A percentile compares a stretch with the other conserved stretches of the same genome.
Evolutionary conservation across 1,284 basidiomycete genomes (phyloP).

Genomic region (Rhodofomes roseus): DNA sequence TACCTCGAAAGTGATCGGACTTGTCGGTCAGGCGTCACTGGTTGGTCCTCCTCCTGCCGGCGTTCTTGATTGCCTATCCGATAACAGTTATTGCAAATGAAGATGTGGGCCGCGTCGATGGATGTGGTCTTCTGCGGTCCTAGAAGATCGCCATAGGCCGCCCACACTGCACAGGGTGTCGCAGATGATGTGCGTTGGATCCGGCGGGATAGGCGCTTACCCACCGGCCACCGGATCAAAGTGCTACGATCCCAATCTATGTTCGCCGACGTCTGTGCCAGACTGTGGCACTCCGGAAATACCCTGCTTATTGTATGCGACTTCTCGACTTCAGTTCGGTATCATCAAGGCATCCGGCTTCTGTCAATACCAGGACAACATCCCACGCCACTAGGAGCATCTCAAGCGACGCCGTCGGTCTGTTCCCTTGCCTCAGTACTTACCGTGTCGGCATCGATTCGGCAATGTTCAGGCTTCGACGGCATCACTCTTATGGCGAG

Average conservation of each 20-base stretch:
- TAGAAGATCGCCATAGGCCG: neutral
- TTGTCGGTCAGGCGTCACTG: neutral
- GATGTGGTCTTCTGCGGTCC: neutral
- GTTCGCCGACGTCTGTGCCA: neutral
- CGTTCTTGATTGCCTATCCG: neutral
- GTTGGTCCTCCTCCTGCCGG: neutral
- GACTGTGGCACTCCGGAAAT: neutral
- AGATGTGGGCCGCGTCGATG: neutral
- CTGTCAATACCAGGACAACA: neutral
- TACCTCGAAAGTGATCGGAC: neutral
- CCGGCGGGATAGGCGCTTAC: neutral
- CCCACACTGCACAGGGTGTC: neutral
- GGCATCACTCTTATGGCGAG: neutral
- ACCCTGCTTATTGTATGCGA: neutral
- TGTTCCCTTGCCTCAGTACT: neutral
- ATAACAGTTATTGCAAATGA: neutral
- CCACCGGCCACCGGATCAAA: neutral
- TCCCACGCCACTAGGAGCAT: neutral
- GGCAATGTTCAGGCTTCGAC: too few relatives aligned
- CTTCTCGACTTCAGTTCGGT: neutral
- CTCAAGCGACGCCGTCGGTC: neutral
- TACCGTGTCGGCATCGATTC: too few relatives aligned
- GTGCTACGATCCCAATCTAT: neutral
- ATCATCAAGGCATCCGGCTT: neutral
- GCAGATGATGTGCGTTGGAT: neutral